phyloP scores from a whole-genome alignment of 2,329 filamentous ascomycete species.

The Talaromyces sp. region DNA sequence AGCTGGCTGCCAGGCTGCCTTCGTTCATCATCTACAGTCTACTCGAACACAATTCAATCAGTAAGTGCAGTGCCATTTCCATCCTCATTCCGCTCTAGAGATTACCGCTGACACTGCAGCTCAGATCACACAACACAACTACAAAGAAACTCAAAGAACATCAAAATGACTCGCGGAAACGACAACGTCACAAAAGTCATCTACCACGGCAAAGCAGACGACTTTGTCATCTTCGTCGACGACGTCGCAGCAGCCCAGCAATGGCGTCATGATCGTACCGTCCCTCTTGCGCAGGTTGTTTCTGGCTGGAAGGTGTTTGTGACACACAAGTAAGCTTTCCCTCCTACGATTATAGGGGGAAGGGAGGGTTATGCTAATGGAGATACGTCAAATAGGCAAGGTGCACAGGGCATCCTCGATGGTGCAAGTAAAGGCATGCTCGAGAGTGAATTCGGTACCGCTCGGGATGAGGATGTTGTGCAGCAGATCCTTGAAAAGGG shows the following conservation, averaged over 20 bases:
- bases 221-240: slow-evolving; percentile 65
- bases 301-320: slow-evolving; percentile 84
- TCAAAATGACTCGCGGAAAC: slow-evolving; percentile 66
- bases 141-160: neutral
- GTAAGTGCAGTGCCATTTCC: neutral
- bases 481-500: slow-evolving; percentile 76
- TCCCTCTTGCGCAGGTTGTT: slow-evolving; percentile 79
- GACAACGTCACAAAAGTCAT: slow-evolving; percentile 69
- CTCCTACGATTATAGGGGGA: neutral
- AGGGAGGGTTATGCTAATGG: neutral
- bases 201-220: slow-evolving; percentile 69
- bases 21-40: neutral
- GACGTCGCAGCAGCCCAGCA: slow-evolving; percentile 49
- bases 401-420: slow-evolving; percentile 74
- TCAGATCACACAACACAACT: neutral
- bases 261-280: slow-evolving; percentile 74
- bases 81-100: neutral
- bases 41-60: neutral
- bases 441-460: slow-evolving; percentile 81
- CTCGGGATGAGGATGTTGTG: slow-evolving; percentile 73
- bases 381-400: slow-evolving; percentile 65
- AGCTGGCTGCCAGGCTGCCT: neutral
- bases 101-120: too few relatives aligned
- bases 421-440: slow-evolving; percentile 68
- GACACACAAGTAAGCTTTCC: slow-evolving; percentile 69